Percentiles rank a stretch among this genome's conserved stretches.
Conservation (phyloP, 345 rosid species). For the Brassica carinata region DNA sequence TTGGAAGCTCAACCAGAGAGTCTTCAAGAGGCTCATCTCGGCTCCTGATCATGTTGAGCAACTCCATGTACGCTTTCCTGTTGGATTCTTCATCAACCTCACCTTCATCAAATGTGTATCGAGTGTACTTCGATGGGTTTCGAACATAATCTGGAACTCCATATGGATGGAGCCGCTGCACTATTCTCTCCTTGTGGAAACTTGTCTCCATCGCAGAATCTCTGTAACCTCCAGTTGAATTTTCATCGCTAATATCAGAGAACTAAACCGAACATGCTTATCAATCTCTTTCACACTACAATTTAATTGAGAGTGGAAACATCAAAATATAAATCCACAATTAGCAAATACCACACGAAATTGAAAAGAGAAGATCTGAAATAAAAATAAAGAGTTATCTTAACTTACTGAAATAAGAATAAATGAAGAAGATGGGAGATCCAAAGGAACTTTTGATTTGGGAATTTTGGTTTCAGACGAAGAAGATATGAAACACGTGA, state of each 20-base stretch:
- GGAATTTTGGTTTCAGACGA: neutral
- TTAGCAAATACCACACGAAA: neutral
- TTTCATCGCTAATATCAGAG: constrained; percentile 36
- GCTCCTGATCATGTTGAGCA: constrained; percentile 48
- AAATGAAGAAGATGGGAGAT: neutral
- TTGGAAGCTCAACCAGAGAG: constrained; percentile 52
- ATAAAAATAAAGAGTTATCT: neutral
- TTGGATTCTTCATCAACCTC: constrained; percentile 73
- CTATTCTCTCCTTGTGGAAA: constrained; percentile 19
- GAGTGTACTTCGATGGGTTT: constrained; percentile 78
- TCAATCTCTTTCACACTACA: neutral
- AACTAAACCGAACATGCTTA: constrained; percentile 80
- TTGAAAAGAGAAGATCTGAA: neutral
- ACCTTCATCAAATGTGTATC: constrained; percentile 58
- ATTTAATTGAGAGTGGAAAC: neutral
- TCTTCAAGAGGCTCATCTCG: constrained; percentile 40
- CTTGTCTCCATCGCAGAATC: constrained; percentile 39
- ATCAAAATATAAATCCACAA: neutral
- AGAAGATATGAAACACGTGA: neutral
- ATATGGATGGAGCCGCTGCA: constrained; percentile 35
- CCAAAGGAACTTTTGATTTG: neutral
- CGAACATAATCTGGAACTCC: constrained; percentile 73
- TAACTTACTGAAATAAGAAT: neutral
- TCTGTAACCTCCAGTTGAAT: constrained; percentile 40
- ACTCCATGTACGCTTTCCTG: constrained; percentile 62